Evolutionary conservation across 164 flowering plant genomes (phyloP).

Genomic region (Stephania cephalantha): DNA sequence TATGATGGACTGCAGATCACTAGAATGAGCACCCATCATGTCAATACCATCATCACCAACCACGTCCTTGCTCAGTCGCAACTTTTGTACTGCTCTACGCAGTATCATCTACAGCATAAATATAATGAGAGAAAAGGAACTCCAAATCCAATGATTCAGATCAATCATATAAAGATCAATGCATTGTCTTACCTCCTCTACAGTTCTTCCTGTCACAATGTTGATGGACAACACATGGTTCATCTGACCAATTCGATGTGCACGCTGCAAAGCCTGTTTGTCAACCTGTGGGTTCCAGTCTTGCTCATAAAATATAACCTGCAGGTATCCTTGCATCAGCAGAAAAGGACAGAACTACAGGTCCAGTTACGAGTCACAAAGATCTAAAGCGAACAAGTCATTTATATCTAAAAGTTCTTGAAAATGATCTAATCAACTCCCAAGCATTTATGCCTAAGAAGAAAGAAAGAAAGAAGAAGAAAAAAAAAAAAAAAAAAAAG

Average conservation of each 20-base stretch:
- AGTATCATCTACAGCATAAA: conserved; percentile 56
- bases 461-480: too few relatives aligned
- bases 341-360: not conserved
- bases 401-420: not conserved
- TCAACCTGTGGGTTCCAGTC: conserved; percentile 99
- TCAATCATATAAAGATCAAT: not conserved
- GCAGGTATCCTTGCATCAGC: not conserved
- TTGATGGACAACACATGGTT: conserved; percentile 78
- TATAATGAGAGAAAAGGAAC: conserved; percentile 6
- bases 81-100: conserved; percentile 76
- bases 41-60: conserved; percentile 49
- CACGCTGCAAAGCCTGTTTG: conserved; percentile 90
- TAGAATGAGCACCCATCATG: conserved; percentile 34
- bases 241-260: conserved; percentile 87
- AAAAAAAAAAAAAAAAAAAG: too few relatives aligned
- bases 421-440: too few relatives aligned
- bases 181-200: conserved; percentile 67
- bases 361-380: not conserved
- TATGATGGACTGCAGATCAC: conserved; percentile 68
- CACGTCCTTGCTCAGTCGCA: conserved; percentile 73
- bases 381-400: not conserved
- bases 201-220: conserved; percentile 52
- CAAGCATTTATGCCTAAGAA: too few relatives aligned
- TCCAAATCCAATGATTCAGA: not conserved
- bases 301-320: conserved; percentile 98